A percentile compares a stretch with the other conserved stretches of the same genome.
These are phyloP conservation scores for Sporopachydermia cereana DNA, from an alignment of 1,139 yeast species.

Conservation along the genomic window DNA sequence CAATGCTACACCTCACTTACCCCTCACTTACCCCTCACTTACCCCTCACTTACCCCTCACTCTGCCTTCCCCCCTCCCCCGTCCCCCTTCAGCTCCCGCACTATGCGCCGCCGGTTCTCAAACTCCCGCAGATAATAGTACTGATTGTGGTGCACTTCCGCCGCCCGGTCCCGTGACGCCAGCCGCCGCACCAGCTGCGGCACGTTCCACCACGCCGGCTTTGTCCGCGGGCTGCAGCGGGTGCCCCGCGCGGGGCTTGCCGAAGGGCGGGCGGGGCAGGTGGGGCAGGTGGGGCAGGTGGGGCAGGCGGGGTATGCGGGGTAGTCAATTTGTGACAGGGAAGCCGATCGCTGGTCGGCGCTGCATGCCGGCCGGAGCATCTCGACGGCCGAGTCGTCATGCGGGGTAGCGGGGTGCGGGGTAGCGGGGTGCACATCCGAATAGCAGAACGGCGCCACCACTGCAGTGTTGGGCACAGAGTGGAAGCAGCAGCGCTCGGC, in stretches of 20 bases:
- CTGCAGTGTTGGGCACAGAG: not conserved
- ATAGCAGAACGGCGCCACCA: constrained; percentile 3
- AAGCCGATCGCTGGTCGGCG: too few species aligned
- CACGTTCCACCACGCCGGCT: constrained; percentile 3
- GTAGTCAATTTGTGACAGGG: too few species aligned
- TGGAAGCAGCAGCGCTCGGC: too few species aligned
- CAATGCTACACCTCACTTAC: not conserved
- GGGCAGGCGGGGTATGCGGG: too few species aligned
- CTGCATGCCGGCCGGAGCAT: not conserved
- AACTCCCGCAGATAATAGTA: constrained; percentile 3
- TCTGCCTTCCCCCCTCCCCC: too few species aligned
- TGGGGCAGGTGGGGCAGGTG: too few species aligned
- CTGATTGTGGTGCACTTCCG: not conserved
- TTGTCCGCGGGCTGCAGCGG: too few species aligned
- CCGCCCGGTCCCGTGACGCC: not conserved
- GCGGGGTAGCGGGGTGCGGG: not conserved
- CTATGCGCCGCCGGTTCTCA: not conserved
- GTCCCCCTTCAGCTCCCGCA: not conserved
- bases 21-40: too few species aligned
- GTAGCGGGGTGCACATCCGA: not conserved
- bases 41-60: not conserved
- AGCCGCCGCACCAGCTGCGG: not conserved
- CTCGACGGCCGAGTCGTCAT: not conserved
- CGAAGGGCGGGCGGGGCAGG: too few species aligned
- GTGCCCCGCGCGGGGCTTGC: too few species aligned